Evolutionary conservation across 371 early-diverging fungal genomes (phyloP), one percentile per base, ranked within the genome.

Genomic region (Rhizopus stolonifer): DNA sequence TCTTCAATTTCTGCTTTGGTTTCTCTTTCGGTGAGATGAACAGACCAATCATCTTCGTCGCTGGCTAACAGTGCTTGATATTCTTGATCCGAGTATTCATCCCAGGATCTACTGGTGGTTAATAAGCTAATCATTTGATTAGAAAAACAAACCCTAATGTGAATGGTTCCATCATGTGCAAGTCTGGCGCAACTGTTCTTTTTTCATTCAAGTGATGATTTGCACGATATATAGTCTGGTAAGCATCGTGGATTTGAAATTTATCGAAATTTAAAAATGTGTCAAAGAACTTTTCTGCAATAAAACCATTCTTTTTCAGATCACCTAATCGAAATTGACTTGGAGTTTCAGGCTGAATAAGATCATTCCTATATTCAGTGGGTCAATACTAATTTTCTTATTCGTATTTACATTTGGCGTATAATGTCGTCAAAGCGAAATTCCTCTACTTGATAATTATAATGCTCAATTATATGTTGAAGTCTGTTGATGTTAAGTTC

Each of bases 221-320:
- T 1, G 64, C 57, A 11, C 71, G 69, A 18, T 70, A 56, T 0
- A 65, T 50, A 1, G 67, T 67, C 38, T 74, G 73, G 14, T 63
- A 64, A 3, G 71, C 64, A 39, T 78, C 79, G 38, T 78, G 79
- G 17, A 74, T 47, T 46, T 69, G 71, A 46, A 78, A 67, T 21
- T 66, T 65, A 19, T 74, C 70, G 46, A 78, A 64, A 36, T 71
- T 72, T 9, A 68, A 25, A 58, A 78, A 78, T 1, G 74, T 78
- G 40, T 78, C 79, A 48, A 74, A 72, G 31, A 78, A 78, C 3
- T 75, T 58, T 53, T 78, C 79, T 13, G 79, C 79, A 29, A 70
- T 46, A 10, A 61, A 66, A 0, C 71, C 64, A 43, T 73, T 72
- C 13, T 61, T 65, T 55, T 73, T 77, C 31, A 78, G 48, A 24